Evolutionary conservation across 2,329 filamentous ascomycete genomes (phyloP), one percentile per base, ranked within the genome.

Genomic region (Xylaria sp.): DNA sequence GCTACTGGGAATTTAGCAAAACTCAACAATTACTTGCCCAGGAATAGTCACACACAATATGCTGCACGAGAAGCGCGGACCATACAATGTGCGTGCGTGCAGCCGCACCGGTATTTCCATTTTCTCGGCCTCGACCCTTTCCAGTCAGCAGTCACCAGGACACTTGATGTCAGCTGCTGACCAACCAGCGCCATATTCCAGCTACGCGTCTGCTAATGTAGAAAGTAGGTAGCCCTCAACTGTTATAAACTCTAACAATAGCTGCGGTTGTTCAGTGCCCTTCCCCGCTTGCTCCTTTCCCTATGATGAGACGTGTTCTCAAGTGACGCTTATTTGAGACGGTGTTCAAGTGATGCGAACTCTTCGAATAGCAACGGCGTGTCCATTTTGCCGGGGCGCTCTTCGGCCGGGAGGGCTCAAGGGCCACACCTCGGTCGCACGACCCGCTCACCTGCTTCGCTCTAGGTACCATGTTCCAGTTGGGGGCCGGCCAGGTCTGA

Each of bases 361-460:
- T 39, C 43, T 52, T 36, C 13, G 28, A 52, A 63, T n/a, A 57
- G 36, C 41, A 49, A 41, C 56, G 60, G 18, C 41, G 33, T 23
- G 20, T 39, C n/a, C 43, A 28, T 46, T 43, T 23, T 20, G 3
- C 33, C 28, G 25, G 43, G 52, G 15, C 12, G 49, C 33, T 58
- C 23, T n/a, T 59, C 52, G 43, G 51, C 28, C 39, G 25, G 6
- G 61, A 58, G 67, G 39, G 18, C 56, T 56, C 60, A 33, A 52
- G 41, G 9, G 48, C 52, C 25, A 60, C 58, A 65, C 51, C 58
- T 63, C 55, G 13, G 59, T 59, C 58, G 66, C 36, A 59, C 62
- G 67, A 68, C 64, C 67, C 64, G 64, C 70, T 66, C 67, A 70
- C 70, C 64, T 71, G 67, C 64, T 61, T 56, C 28, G 36, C n/a